Conservation (phyloP, 1,284 basidiomycete species). For the Malassezia psittaci region DNA sequence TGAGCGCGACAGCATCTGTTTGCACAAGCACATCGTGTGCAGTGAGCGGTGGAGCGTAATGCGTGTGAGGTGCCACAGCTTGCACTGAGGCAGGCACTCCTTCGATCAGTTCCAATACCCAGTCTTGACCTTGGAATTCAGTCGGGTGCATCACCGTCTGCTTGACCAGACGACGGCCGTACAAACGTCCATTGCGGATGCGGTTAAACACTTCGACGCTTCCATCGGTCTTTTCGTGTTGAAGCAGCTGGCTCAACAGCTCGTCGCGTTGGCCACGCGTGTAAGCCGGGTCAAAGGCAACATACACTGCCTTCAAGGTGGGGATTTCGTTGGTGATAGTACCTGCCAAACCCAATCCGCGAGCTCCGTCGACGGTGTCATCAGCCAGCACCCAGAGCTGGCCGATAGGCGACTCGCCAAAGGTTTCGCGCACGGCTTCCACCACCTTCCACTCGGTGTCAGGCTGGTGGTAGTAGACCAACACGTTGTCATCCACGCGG, state of each 20-base stretch:
- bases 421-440: slow-evolving; percentile 4
- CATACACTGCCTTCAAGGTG: slow-evolving; percentile 7
- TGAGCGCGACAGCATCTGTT: slow-evolving; percentile 19
- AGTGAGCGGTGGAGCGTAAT: slow-evolving; percentile 1
- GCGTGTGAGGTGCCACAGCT: slow-evolving; percentile 13
- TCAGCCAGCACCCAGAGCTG: slow-evolving; percentile 17
- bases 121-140: slow-evolving; percentile 25
- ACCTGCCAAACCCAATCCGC: slow-evolving; percentile 14
- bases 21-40: slow-evolving; percentile 15
- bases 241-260: slow-evolving; percentile 1
- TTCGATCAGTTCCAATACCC: slow-evolving; percentile 33
- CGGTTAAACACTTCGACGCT: slow-evolving; percentile 14
- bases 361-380: slow-evolving; percentile 14
- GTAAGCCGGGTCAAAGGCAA: slow-evolving; percentile 11
- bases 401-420: slow-evolving; percentile 8
- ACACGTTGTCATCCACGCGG: slow-evolving; percentile 5
- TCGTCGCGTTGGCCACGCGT: slow-evolving; percentile 13
- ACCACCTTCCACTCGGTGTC: slow-evolving; percentile 12
- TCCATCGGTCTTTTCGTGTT: slow-evolving; percentile 3
- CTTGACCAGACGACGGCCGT: slow-evolving; percentile 18
- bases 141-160: slow-evolving; percentile 37
- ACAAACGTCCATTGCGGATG: slow-evolving; percentile 9
- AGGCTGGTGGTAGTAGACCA: slow-evolving; percentile 14
- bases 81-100: slow-evolving; percentile 13
- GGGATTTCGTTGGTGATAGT: slow-evolving; percentile 17